These are phyloP conservation scores for Trametopsis cervina DNA, from an alignment of 768 basidiomycete species.

Conservation along the genomic window DNA sequence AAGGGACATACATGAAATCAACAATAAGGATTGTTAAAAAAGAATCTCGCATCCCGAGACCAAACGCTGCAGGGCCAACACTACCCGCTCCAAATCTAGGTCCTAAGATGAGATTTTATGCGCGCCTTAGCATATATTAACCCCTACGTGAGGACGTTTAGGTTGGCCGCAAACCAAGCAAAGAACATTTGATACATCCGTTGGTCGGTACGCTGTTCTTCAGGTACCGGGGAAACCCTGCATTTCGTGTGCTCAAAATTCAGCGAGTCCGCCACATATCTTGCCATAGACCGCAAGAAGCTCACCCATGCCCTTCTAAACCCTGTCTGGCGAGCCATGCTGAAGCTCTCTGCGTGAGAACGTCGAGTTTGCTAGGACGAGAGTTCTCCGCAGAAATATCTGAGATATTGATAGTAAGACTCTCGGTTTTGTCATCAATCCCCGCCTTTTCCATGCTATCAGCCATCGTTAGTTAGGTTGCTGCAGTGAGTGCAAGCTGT, in stretches of 20 bases:
- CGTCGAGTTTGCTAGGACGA: neutral
- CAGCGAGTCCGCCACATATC: neutral
- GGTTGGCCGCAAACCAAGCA: slow-evolving; percentile 65
- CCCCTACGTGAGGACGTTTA: slow-evolving; percentile 61
- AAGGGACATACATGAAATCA: slow-evolving; percentile 34
- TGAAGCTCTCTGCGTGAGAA: neutral
- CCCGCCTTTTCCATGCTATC: neutral
- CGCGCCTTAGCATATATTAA: too few species aligned
- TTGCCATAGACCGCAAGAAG: neutral
- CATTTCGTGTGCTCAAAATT: neutral
- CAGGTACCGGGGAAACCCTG: slow-evolving; percentile 50
- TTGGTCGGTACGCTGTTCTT: slow-evolving; percentile 44
- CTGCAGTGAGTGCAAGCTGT: neutral
- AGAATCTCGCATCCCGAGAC: slow-evolving; percentile 38
- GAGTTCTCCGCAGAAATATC: neutral
- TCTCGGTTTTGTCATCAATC: neutral
- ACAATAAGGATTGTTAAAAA: slow-evolving; percentile 35
- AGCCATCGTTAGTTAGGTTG: neutral
- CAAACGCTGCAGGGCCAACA: slow-evolving; percentile 43
- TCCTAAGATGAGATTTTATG: too few species aligned
- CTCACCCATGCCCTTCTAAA: slow-evolving; percentile 21
- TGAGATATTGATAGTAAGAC: neutral
- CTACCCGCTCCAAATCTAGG: slow-evolving; percentile 41
- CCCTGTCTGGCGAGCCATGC: slow-evolving; percentile 16
- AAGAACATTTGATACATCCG: slow-evolving; percentile 62